These are phyloP conservation scores for Acrocalymma vagum DNA, from an alignment of 2,329 filamentous ascomycete species.

Conservation along the genomic window DNA sequence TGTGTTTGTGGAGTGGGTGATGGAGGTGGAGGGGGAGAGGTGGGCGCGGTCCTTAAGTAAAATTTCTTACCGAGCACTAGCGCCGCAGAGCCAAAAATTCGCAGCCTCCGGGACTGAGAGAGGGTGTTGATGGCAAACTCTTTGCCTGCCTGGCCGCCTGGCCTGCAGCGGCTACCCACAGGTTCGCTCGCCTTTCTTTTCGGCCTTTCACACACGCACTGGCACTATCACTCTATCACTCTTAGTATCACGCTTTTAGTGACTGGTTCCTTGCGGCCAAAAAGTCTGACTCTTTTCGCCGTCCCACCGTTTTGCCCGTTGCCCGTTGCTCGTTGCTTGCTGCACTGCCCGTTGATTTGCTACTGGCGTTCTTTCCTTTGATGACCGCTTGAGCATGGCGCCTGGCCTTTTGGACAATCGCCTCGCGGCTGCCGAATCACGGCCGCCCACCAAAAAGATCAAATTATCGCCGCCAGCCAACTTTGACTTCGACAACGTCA, in stretches of 20 bases:
- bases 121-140: too few species aligned
- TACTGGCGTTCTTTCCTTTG: slow-evolving; percentile 5
- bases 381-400: slow-evolving; percentile 34
- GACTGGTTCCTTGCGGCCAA: too few species aligned
- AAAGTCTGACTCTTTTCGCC: too few species aligned
- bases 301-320: background rate
- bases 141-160: too few species aligned
- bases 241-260: too few species aligned
- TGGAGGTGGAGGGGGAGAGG: slow-evolving; percentile 35
- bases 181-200: slow-evolving; percentile 6
- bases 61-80: slow-evolving; percentile 23
- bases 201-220: too few species aligned
- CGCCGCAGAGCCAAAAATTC: slow-evolving; percentile 7
- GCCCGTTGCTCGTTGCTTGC: slow-evolving; percentile 12
- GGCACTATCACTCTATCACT: too few species aligned
- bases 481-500: slow-evolving; percentile 29
- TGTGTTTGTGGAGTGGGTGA: slow-evolving; percentile 34
- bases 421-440: slow-evolving; percentile 36
- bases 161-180: background rate
- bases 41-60: slow-evolving; percentile 25
- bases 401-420: slow-evolving; percentile 40
- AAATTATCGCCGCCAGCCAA: slow-evolving; percentile 34
- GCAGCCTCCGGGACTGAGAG: too few species aligned
- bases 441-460: slow-evolving; percentile 44
- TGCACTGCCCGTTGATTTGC: slow-evolving; percentile 7